A percentile compares a stretch with the other conserved stretches of the same genome.
Conservation (phyloP, 140 eudicot species). For the Bidens hawaiensis region DNA sequence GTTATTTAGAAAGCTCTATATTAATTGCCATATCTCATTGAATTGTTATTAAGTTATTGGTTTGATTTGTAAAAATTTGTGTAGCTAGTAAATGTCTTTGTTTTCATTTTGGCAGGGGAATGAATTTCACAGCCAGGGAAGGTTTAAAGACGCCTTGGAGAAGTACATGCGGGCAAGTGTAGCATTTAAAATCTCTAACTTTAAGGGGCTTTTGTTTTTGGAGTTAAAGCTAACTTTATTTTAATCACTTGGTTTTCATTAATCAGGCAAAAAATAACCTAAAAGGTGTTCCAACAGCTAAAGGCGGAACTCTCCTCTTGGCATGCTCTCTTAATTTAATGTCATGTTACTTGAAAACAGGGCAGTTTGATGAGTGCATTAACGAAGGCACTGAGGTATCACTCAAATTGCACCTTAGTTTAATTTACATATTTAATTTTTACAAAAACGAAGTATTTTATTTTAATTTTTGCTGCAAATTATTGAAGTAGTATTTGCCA, state of each 20-base stretch:
- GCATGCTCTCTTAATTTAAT: conserved; percentile 93
- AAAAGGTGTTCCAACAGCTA: conserved; percentile 59
- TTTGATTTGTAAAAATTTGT: background rate
- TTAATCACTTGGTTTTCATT: background rate
- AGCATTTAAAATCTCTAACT: background rate
- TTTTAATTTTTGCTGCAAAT: background rate
- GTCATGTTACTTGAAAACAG: conserved; percentile 94
- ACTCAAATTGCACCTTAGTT: conserved; percentile 1
- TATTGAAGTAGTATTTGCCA: background rate
- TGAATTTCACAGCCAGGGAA: conserved; percentile 86
- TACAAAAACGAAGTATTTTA: background rate
- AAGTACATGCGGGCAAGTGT: conserved; percentile 79
- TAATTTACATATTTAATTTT: background rate
- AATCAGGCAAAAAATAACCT: conserved; percentile 84
- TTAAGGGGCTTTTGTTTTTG: background rate
- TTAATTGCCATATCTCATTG: background rate
- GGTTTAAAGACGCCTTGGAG: conserved; percentile 60
- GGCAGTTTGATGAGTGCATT: conserved; percentile 78
- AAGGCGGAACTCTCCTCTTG: conserved; percentile 53
- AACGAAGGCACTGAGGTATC: conserved; percentile 88
- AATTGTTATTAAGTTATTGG: no score
- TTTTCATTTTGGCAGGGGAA: conserved; percentile 63
- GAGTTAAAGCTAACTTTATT: background rate
- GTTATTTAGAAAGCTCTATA: background rate
- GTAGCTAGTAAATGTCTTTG: conserved; percentile 5